Evolutionary conservation across 371 early-diverging fungal species (phyloP).

Genomic region (Apophysomyces variabilis): DNA sequence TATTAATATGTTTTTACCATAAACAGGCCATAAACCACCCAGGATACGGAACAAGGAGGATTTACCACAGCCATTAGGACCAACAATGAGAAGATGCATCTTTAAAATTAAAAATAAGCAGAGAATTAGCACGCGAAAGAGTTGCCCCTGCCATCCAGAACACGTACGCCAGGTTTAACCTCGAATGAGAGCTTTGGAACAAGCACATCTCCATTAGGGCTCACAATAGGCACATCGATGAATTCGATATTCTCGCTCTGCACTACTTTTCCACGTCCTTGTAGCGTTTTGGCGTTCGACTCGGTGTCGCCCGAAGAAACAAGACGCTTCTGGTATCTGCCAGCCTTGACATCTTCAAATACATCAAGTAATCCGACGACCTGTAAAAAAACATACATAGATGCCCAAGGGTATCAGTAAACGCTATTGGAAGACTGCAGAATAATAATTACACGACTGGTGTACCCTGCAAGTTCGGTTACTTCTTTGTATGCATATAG

Average conservation of each 20-base stretch:
- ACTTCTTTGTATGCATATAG: slow-evolving; percentile 93
- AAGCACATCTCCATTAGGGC: slow-evolving; percentile 96
- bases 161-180: slow-evolving; percentile 78
- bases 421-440: neutral
- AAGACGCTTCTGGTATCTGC: slow-evolving; percentile 68
- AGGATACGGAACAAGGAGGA: slow-evolving; percentile 95
- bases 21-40: slow-evolving; percentile 94
- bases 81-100: slow-evolving; percentile 93
- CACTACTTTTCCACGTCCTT: slow-evolving; percentile 72
- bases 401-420: neutral
- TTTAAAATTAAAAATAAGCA: slow-evolving; percentile 14
- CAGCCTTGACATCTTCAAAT: slow-evolving; percentile 80
- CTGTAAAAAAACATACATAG: slow-evolving; percentile 19
- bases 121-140: neutral
- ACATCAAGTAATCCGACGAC: slow-evolving; percentile 77
- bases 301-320: slow-evolving; percentile 65
- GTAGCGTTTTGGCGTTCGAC: slow-evolving; percentile 59
- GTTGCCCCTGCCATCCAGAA: neutral
- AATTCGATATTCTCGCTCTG: slow-evolving; percentile 86
- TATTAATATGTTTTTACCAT: slow-evolving; percentile 49
- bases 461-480: slow-evolving; percentile 90
- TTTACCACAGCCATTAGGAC: slow-evolving; percentile 96
- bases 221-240: slow-evolving; percentile 89
- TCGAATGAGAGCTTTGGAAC: slow-evolving; percentile 86
- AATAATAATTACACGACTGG: slow-evolving; percentile 70